These are phyloP conservation scores for Diaporthe australafricana DNA, from an alignment of 2,329 filamentous ascomycete species.

Conservation along the genomic window DNA sequence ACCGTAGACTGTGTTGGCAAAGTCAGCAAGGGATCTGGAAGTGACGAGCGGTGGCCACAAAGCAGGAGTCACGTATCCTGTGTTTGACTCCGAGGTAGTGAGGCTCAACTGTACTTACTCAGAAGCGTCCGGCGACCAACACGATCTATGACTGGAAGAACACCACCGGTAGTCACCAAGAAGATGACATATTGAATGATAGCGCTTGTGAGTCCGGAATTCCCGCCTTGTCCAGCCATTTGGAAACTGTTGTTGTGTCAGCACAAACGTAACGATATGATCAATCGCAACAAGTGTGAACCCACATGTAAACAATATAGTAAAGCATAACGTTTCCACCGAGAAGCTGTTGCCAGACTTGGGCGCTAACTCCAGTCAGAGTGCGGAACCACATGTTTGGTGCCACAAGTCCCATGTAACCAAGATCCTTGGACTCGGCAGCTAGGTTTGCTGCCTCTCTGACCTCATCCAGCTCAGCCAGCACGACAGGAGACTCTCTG, in stretches of 20 bases:
- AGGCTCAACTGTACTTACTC: constrained; percentile 25
- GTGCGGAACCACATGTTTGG: constrained; percentile 63
- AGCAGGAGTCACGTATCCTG: background rate
- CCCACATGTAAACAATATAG: constrained; percentile 68
- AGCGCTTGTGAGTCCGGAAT: constrained; percentile 57
- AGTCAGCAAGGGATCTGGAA: background rate
- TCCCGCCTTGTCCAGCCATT: constrained; percentile 40
- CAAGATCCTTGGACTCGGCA: constrained; percentile 50
- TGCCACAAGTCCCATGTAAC: constrained; percentile 58
- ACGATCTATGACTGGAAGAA: constrained; percentile 62
- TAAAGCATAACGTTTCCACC: constrained; percentile 70
- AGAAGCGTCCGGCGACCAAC: constrained; percentile 61
- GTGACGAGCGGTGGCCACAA: too few species aligned
- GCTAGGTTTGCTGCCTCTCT: constrained; percentile 52
- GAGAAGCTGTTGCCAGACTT: constrained; percentile 66
- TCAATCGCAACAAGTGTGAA: too few species aligned
- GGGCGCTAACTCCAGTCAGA: constrained; percentile 61
- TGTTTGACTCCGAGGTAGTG: too few species aligned
- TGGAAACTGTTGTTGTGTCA: constrained; percentile 51
- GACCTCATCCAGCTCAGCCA: constrained; percentile 37
- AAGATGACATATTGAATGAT: constrained; percentile 68
- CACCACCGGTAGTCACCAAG: constrained; percentile 61
- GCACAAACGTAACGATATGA: too few species aligned
- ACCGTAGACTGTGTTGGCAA: constrained; percentile 48
- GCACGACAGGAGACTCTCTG: constrained; percentile 60